Evolutionary conservation across 768 basidiomycete species (phyloP), one percentile per base, ranked within the genome.

Genomic region (Gymnopilus junonius): DNA sequence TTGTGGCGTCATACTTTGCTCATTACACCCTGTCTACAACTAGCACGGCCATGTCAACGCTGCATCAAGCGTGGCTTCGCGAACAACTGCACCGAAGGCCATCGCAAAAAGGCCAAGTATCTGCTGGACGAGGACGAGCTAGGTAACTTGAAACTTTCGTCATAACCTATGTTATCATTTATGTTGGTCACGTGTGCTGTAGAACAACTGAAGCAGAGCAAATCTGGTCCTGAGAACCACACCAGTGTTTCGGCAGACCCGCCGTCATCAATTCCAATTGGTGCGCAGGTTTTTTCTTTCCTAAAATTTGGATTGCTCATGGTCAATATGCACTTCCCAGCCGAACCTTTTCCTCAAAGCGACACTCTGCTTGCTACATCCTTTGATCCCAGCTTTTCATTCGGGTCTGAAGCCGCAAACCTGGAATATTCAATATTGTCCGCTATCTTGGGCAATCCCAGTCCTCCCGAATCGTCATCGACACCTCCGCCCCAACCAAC

Each of bases 41-140:
- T 70, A 99, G 97, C 94, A 51, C 92, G 97, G 58, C 97, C 97
- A 27, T 99, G 97, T 78, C 93, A 94, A 67, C 88, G 97, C 42
- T 99, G 97, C 72, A 83, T 95, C 55, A 98, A 97, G 79, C 94
- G 96, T 61, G 95, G 95, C 25, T 91, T 96, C 69, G 91, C 89
- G 1, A 85, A 87, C 57, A 89, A 87, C 58, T 99, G 97, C 71
- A 89, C 92, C 17, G 97, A 99, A 72, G 97, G 97, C 1, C 91
- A 92, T 66, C 87, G 97, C 70, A 99, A 99, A 78, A 98, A 98
- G 78, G 97, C 97, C 10, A 98, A 99, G 72, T 99, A 99, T 76
- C 86, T 99, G 15, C 81, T 97, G 60, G 94, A 97, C 74, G 94
- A 96, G 42, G 92, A 93, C 48, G 96, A 99, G 74, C 88, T 96